Base-by-base conservation (phyloP, 192 early-diverging fungal genomes). In the Linnemannia exigua region DNA sequence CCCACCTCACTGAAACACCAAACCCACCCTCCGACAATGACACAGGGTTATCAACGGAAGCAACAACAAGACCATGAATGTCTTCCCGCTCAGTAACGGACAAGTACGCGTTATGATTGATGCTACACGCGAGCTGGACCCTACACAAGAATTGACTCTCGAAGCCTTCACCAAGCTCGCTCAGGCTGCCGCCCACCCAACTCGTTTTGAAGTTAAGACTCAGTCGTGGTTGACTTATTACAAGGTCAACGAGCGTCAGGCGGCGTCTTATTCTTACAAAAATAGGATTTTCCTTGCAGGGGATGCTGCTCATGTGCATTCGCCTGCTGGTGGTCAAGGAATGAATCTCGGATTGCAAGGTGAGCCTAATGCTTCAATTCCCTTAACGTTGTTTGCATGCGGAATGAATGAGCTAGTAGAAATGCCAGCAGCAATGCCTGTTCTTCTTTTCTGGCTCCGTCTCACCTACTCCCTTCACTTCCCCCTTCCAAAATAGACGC, bases 241-340 rank as follows among this genome's bases (percentile, higher is more conserved):
- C 70, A 58, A 51, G 22, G 50, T 86, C 14, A 79, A 86, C 66
- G 84, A 86, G 50, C 77, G 84, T 7, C 67, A 71, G 11, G 84
- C 84, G 22, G 78, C 37, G 17, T 46, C 35, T 0, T 86, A 58
- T 36, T 67, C 77, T 11, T 41, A 77, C 71, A 86, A 86, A 70
- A 79, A 86, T 73, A 76, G 89, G 31, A 78, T 91, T 16, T 91
- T 89, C 50, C 51, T 89, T 11, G 90, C 88, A 1, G 90, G 90
- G 1, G 90, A 91, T 80, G 87, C 90, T 33, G 88, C 88, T 11
- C 89, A 91, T 80, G 76, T 81, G 22, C 87, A 79, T 41, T 83
- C 89, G 2, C 90, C 90, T 47, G 71, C 83, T 38, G 78, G 79
- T 19, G 87, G 81, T 33, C 89, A 89, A 41, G 82, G 90, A 15